Conservation (phyloP, 257 asterid genomes). For the Solanum gandarillasii region DNA sequence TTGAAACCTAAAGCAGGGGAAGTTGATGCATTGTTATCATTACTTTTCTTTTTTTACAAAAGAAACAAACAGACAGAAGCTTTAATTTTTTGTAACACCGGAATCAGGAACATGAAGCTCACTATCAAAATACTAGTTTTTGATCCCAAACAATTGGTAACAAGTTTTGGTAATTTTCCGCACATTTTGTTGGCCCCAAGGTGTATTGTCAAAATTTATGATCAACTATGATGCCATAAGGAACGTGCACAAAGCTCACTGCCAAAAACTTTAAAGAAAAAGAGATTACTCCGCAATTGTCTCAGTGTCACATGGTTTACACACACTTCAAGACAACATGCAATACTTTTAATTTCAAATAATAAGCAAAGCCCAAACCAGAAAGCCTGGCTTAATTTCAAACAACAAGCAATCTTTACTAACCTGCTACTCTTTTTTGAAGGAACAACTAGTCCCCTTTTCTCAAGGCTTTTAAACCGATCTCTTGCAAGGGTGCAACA, state of each 20-base stretch:
- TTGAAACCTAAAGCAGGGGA: background rate
- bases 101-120: background rate
- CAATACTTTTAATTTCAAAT: background rate
- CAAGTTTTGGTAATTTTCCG: background rate
- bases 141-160: background rate
- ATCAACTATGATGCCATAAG: background rate
- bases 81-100: background rate
- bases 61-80: background rate
- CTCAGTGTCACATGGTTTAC: background rate
- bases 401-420: constrained; percentile 5
- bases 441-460: constrained; percentile 79
- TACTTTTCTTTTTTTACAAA: background rate
- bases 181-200: background rate
- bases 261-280: background rate
- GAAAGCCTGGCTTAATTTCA: background rate
- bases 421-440: constrained; percentile 77
- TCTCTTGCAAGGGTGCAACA: constrained; percentile 89
- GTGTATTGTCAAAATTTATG: background rate
- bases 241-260: background rate
- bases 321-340: background rate
- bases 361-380: background rate
- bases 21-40: background rate
- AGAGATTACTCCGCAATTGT: background rate
- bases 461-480: constrained; percentile 86
- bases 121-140: background rate